Evolutionary conservation across 225 moss, liverwort and hornwort species (phyloP), one percentile per base, ranked within the genome.

Genomic region (Ulota crispa): DNA sequence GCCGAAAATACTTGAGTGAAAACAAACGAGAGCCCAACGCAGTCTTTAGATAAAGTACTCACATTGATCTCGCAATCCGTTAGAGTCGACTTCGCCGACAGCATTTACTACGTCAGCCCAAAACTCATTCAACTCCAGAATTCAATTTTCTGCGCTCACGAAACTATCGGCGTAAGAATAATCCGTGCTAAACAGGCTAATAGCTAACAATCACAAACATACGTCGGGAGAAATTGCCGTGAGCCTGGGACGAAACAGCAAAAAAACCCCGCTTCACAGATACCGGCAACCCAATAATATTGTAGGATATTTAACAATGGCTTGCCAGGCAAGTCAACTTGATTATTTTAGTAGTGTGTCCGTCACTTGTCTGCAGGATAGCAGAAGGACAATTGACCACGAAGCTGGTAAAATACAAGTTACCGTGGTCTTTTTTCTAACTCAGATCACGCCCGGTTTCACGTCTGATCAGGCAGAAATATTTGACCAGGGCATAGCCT

Each of bases 41-140:
- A 77, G 37, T 55, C 76, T 59, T 77, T 70, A 82, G 52, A 79
- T 18, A 19, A 42, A 59, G 62, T 80, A 81, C 77, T 73, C 78
- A 77, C 84, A 81, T 78, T 78, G 87, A 75, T 69, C 74, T 62
- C 34, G 78, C 23, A n/a, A 37, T 42, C n/a, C 27, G 67, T 27
- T 9, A 77, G 24, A 59, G 62, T 23, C 42, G 64, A 52, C 27
- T 13, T 18, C 34, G n/a, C 54, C 69, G 82, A 61, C 64, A 85
- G 60, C 82, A 85, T 82, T 79, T 59, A 66, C 79, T 1, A 12
- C 39, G 21, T 32, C 76, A 73, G 41, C 64, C 41, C 73, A 42
- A 50, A 43, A 26, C 31, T 55, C n/a, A n/a, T n/a, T n/a, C 73
- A 43, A 63, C 7, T 21, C 63, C 64, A 26, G 39, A 76, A 77